Conservation (phyloP, 441 rosid genomes). For the Viola pubescens region DNA sequence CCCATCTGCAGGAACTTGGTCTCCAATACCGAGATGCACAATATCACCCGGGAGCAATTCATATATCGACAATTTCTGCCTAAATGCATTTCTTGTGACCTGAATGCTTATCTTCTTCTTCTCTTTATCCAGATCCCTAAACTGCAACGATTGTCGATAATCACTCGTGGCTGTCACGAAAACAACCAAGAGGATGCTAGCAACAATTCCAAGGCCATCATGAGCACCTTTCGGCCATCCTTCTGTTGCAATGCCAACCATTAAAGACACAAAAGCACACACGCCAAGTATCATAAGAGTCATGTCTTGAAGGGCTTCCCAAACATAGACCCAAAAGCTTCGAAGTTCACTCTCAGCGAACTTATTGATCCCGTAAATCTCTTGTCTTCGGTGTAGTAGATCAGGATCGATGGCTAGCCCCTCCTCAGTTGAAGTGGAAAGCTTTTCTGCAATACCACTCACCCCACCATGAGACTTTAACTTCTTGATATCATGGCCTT, state of each 20-base stretch:
- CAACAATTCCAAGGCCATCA: conserved; percentile 47
- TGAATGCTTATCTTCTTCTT: conserved; percentile 32
- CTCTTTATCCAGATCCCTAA: conserved; percentile 30
- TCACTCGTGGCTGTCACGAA: conserved; percentile 37
- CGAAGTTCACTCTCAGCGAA: conserved; percentile 53
- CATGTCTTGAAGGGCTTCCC: conserved; percentile 46
- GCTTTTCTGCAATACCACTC: conserved; percentile 57
- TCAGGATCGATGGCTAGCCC: conserved; percentile 42
- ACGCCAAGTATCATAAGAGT: conserved; percentile 33
- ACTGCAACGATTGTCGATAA: conserved; percentile 33
- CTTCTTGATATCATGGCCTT: conserved; percentile 69
- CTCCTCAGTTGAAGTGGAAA: conserved; percentile 39
- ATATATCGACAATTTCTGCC: conserved; percentile 29
- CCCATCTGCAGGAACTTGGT: conserved; percentile 56
- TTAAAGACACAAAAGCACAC: conserved; percentile 41
- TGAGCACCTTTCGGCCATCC: conserved; percentile 39
- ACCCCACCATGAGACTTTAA: conserved; percentile 70
- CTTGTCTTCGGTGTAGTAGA: conserved; percentile 42
- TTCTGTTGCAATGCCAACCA: conserved; percentile 38
- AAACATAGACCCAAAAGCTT: conserved; percentile 54
- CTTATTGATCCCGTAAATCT: conserved; percentile 63
- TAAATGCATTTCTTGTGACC: conserved; percentile 36
- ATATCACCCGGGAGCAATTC: conserved; percentile 45
- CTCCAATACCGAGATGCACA: conserved; percentile 42
- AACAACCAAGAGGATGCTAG: conserved; percentile 37